Evolutionary conservation across 768 basidiomycete genomes (phyloP).

Genomic region (Rhodosporidiobolus odoratus): DNA sequence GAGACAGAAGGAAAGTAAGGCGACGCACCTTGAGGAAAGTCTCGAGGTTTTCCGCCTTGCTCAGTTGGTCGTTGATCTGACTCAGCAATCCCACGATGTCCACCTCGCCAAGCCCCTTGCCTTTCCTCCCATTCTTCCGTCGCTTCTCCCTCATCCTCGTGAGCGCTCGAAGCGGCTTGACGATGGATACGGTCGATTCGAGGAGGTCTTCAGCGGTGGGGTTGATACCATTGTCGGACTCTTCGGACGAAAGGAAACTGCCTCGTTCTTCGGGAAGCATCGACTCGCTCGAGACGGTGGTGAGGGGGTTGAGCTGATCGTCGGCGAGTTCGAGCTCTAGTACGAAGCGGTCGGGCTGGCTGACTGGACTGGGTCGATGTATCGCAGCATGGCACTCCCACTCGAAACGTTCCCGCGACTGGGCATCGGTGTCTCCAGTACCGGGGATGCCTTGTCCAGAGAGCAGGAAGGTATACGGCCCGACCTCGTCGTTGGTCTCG

Average conservation of each 20-base stretch:
- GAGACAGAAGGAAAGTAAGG: not conserved
- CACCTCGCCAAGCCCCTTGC: constrained; percentile 55
- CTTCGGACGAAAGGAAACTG: constrained; percentile 12
- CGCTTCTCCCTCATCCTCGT: constrained; percentile 53
- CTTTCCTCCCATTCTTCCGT: not conserved
- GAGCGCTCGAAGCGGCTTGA: constrained; percentile 65
- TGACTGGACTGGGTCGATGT: constrained; percentile 51
- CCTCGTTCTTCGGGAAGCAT: constrained; percentile 21
- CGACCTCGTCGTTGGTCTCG: constrained; percentile 44
- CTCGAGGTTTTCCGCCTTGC: constrained; percentile 60
- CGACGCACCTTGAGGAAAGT: constrained; percentile 53
- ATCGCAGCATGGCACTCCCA: constrained; percentile 70
- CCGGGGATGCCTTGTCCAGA: constrained; percentile 68
- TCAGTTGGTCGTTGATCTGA: constrained; percentile 75
- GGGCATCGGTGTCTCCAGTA: constrained; percentile 45
- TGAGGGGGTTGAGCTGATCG: constrained; percentile 66
- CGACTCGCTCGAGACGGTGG: constrained; percentile 18
- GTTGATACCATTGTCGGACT: constrained; percentile 34
- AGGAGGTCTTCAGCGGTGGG: constrained; percentile 38
- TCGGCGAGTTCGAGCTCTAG: constrained; percentile 75
- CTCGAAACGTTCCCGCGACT: constrained; percentile 47
- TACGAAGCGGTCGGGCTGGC: constrained; percentile 45
- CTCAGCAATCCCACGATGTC: constrained; percentile 71
- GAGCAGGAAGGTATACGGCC: constrained; percentile 64
- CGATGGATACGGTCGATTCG: constrained; percentile 59